Base-by-base conservation (phyloP, 495 filamentous ascomycete genomes). In the Aspergillus ostianus region DNA sequence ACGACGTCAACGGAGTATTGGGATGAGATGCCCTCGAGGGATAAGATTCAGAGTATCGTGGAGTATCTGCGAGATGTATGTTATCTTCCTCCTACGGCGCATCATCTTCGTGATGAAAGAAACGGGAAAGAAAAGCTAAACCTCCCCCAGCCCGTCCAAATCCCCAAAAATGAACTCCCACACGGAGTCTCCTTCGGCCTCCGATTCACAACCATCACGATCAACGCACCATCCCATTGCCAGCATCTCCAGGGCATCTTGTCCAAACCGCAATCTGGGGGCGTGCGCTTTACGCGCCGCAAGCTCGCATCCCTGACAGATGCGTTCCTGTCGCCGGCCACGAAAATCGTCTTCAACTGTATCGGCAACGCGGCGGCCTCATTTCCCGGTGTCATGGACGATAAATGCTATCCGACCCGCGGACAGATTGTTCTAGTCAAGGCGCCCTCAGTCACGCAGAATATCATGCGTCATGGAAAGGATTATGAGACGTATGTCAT, bases 351-450 rank as follows among this genome's bases (percentile, higher is more conserved):
- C 6, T 67, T 73, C 47, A 73, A 73, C 50, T 73, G 71, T 49
- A 67, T 64, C 13, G 69, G 69, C 12, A 66, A 66, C 44, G 66
- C 59, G 1, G 63, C 71, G 0, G 56, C 52, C 45, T 61, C 61
- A 7, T 58, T 72, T 20, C 47, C 62, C 6, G 71, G 69, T 9
- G 69, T 73, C 4, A 46, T 58, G 32, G 71, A 73, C 47, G 46
- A 47, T 2, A 69, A 68, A 51, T 65, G 60, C 50, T 73, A 58
- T 46, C 70, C 71, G 15, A 75, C 74, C 0, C 59, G 74, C 36
- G 77, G 76, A 0, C 77, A 79, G 53, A 70, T 79, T 8, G 64
- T 79, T 5, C 63, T 80, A 2, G 70, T 70, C 8, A 71, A 65
- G 29, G 73, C 73, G 13, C 67, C 75, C 3, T 61, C 59, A 1